Conservation (phyloP, 2,329 filamentous ascomycete genomes). For the Rosellinia necatrix region DNA sequence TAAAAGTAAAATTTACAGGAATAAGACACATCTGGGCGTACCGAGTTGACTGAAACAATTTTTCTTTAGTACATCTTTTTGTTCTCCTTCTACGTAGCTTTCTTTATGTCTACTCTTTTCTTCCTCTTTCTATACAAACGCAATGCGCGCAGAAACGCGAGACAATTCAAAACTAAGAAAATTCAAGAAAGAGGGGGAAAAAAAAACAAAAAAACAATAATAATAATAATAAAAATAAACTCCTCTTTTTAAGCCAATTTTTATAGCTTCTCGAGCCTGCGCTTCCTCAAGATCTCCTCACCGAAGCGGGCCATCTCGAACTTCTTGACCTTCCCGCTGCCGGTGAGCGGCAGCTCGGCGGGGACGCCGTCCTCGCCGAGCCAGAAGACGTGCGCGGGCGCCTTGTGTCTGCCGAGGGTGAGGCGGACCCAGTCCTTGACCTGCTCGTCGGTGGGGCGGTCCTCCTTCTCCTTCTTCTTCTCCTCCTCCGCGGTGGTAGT, state of each 20-base stretch:
- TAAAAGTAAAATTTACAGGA: too few species aligned
- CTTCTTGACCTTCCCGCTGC: constrained; percentile 73
- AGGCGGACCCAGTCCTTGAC: constrained; percentile 66
- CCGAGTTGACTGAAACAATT: too few species aligned
- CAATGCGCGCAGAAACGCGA: too few species aligned
- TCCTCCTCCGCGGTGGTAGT: too few species aligned
- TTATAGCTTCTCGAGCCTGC: constrained; percentile 52
- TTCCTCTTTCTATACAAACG: too few species aligned
- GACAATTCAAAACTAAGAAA: too few species aligned
- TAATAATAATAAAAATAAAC: background rate
- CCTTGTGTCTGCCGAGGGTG: constrained; percentile 68
- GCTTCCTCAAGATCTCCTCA: constrained; percentile 57
- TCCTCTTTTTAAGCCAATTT: background rate
- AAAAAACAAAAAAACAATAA: too few species aligned
- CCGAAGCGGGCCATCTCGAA: constrained; percentile 64
- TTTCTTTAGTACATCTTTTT: background rate
- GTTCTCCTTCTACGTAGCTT: too few species aligned
- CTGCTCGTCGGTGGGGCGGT: constrained; percentile 56
- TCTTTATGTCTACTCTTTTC: background rate
- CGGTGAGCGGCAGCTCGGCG: constrained; percentile 64
- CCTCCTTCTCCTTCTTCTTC: too few species aligned
- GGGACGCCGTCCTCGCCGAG: constrained; percentile 66
- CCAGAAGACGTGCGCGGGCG: constrained; percentile 76
- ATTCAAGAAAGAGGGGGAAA: too few species aligned
- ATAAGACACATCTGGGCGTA: too few species aligned